Conservation (phyloP, 78 protist genomes). For the Polysphondylium violaceum region DNA sequence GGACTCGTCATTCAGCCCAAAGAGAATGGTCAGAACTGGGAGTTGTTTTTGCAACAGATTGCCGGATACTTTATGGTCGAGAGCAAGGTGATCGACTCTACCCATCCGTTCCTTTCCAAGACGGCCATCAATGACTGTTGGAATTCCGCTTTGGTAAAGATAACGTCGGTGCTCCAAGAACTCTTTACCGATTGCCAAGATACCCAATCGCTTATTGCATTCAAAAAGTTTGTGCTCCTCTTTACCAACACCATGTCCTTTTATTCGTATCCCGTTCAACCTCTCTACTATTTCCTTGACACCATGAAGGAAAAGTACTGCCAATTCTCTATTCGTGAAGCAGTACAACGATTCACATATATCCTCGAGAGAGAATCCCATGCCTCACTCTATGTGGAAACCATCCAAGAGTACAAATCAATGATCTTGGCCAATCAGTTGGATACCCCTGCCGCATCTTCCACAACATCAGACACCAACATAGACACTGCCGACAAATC, state of each 20-base stretch:
- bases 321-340: slow-evolving; percentile 55
- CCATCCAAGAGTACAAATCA: slow-evolving; percentile 5
- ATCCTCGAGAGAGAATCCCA: slow-evolving; percentile 58
- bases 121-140: slow-evolving; percentile 52
- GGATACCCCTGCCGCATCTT: background rate
- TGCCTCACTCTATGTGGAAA: slow-evolving; percentile 17
- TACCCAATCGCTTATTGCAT: slow-evolving; percentile 55
- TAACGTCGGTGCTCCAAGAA: slow-evolving; percentile 63
- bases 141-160: slow-evolving; percentile 65
- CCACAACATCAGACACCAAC: slow-evolving; percentile 1
- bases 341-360: slow-evolving; percentile 37
- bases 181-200: slow-evolving; percentile 64
- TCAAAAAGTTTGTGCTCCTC: slow-evolving; percentile 65
- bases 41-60: slow-evolving; percentile 61
- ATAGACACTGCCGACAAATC: background rate
- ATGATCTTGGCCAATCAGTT: slow-evolving; percentile 31
- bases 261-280: slow-evolving; percentile 67
- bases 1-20: slow-evolving; percentile 57
- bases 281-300: slow-evolving; percentile 53
- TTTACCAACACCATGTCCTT: slow-evolving; percentile 62
- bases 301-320: slow-evolving; percentile 75
- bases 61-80: slow-evolving; percentile 74
- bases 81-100: slow-evolving; percentile 58
- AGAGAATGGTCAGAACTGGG: slow-evolving; percentile 73
- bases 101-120: slow-evolving; percentile 55